These are phyloP conservation scores for Hibiscus mutabilis DNA, from an alignment of 345 rosid genomes.

Conservation along the genomic window DNA sequence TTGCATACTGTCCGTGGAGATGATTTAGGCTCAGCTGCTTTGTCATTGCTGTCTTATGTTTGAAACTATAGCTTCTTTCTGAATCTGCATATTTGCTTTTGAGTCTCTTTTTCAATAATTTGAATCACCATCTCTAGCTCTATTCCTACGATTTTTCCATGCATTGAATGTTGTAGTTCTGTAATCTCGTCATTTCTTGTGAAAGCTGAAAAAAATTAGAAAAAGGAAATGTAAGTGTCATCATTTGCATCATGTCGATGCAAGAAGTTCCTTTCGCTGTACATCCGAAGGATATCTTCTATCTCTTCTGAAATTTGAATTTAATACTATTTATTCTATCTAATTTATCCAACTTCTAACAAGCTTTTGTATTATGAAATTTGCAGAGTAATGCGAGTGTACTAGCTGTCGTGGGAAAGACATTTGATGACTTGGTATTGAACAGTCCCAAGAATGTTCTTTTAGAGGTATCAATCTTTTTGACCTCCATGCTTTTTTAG, in stretches of 20 bases:
- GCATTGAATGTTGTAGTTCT: too few species aligned
- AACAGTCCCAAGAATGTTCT: conserved; percentile 59
- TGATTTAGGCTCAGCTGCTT: too few species aligned
- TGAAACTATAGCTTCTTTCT: too few species aligned
- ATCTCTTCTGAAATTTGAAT: background rate
- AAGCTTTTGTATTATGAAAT: conserved; percentile 10
- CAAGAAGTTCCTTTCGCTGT: background rate
- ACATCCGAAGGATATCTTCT: background rate
- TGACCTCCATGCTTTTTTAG: background rate
- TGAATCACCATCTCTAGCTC: too few species aligned
- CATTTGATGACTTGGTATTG: conserved; percentile 67
- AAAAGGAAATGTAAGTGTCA: too few species aligned
- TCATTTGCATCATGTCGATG: background rate
- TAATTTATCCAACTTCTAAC: background rate
- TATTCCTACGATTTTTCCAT: too few species aligned
- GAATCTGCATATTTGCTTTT: too few species aligned
- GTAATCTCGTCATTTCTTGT: too few species aligned
- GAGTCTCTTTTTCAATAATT: too few species aligned
- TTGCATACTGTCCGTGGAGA: background rate
- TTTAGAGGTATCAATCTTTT: conserved; percentile 56
- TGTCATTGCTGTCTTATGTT: too few species aligned
- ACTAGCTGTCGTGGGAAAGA: conserved; percentile 67
- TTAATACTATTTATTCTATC: background rate
- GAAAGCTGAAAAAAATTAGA: too few species aligned
- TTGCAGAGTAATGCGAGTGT: conserved; percentile 52